Percentiles rank a stretch among this genome's conserved stretches.
Conservation (phyloP, 331 rosid species). For the Prunus yedoensis region DNA sequence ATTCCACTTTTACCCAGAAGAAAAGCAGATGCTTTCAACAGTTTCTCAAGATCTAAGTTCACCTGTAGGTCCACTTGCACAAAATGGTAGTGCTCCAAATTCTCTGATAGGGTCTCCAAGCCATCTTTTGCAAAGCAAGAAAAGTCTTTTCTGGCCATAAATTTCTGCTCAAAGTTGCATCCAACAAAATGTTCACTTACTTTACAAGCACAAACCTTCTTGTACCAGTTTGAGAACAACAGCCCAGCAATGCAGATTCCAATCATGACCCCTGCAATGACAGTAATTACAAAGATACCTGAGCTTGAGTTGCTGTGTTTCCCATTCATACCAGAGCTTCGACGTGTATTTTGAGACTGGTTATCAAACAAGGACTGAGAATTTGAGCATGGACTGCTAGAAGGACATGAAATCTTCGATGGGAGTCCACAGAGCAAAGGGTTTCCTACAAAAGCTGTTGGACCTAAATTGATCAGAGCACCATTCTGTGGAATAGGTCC, state of each 20-base stretch:
- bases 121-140: slow-evolving; percentile 71
- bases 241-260: slow-evolving; percentile 80
- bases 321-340: not conserved
- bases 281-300: slow-evolving; percentile 51
- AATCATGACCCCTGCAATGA: slow-evolving; percentile 65
- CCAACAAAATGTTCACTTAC: slow-evolving; percentile 30
- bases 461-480: slow-evolving; percentile 90
- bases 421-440: slow-evolving; percentile 86
- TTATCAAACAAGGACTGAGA: slow-evolving; percentile 41
- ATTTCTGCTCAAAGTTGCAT: slow-evolving; percentile 40
- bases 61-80: slow-evolving; percentile 66
- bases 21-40: slow-evolving; percentile 97
- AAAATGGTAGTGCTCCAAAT: slow-evolving; percentile 74
- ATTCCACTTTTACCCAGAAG: slow-evolving; percentile 83
- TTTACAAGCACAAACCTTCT: slow-evolving; percentile 57
- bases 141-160: slow-evolving; percentile 52
- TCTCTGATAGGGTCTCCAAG: slow-evolving; percentile 60
- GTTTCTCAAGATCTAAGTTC: slow-evolving; percentile 85
- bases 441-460: slow-evolving; percentile 91
- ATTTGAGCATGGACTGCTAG: slow-evolving; percentile 37
- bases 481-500: slow-evolving; percentile 89
- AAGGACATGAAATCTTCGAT: slow-evolving; percentile 68
- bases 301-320: slow-evolving; percentile 36
- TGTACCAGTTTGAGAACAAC: slow-evolving; percentile 73
- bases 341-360: not conserved